Percentiles rank a stretch among this genome's conserved stretches.
phyloP scores from a whole-genome alignment of 164 flowering plant genomes.

The Taxillus chinensis region DNA sequence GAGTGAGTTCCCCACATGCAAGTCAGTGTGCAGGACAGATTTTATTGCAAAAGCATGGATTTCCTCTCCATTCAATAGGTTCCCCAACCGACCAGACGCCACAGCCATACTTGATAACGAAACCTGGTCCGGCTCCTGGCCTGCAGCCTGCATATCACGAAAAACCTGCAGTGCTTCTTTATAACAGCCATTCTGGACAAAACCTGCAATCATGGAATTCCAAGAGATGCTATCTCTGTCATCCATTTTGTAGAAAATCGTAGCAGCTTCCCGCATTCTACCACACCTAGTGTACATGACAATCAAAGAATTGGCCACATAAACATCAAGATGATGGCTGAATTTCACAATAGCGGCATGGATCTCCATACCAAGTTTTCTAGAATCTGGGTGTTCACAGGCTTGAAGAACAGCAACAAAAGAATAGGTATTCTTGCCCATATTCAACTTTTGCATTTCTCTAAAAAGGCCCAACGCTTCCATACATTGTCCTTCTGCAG shows the following conservation, averaged over 20 bases:
- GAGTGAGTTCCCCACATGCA: constrained; percentile 67
- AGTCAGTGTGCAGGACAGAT: constrained; percentile 38
- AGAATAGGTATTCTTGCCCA: constrained; percentile 42
- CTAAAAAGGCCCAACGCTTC: constrained; percentile 50
- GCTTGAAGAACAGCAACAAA: constrained; percentile 68
- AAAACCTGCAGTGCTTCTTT: constrained; percentile 49
- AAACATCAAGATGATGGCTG: constrained; percentile 22
- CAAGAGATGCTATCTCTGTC: constrained; percentile 59
- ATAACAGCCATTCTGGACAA: constrained; percentile 50
- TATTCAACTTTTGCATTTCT: constrained; percentile 41
- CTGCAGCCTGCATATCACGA: constrained; percentile 29
- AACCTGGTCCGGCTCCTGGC: constrained; percentile 47
- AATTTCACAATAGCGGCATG: constrained; percentile 61
- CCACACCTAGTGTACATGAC: constrained; percentile 61
- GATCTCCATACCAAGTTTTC: constrained; percentile 49
- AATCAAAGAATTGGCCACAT: constrained; percentile 70
- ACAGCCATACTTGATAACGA: constrained; percentile 38
- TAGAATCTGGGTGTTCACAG: constrained; percentile 30
- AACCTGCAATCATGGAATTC: constrained; percentile 77
- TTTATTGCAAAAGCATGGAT: constrained; percentile 64
- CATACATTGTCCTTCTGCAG: constrained; percentile 27
- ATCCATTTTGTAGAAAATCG: constrained; percentile 32
- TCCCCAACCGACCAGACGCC: constrained; percentile 51
- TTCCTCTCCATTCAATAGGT: constrained; percentile 56
- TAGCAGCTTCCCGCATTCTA: constrained; percentile 33